Evolutionary conservation across 2,329 filamentous ascomycete genomes (phyloP).

Genomic region (Coniochaeta prunicola): DNA sequence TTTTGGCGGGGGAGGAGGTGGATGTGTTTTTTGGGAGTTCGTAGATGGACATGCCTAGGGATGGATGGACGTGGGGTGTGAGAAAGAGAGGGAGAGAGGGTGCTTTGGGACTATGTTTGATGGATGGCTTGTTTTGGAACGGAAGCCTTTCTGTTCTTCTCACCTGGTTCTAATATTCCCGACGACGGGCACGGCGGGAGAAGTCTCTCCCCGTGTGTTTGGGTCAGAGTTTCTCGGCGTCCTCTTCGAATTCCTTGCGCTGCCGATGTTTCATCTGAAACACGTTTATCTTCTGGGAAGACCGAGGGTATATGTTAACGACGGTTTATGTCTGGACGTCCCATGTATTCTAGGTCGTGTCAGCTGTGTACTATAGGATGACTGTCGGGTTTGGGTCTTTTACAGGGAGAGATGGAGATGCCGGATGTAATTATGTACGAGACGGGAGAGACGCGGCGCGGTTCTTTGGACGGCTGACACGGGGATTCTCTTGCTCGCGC

Average conservation of each 20-base stretch:
- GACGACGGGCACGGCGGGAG: too few relatives aligned
- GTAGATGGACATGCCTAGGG: background rate
- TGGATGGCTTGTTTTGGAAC: too few relatives aligned
- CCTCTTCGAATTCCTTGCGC: too few relatives aligned
- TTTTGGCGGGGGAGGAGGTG: conserved; percentile 46
- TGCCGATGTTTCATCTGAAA: too few relatives aligned
- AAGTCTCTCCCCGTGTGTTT: too few relatives aligned
- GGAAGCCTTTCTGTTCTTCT: too few relatives aligned
- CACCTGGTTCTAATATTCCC: too few relatives aligned
- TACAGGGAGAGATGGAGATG: background rate
- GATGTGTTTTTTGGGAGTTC: conserved; percentile 43
- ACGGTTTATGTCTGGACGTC: background rate
- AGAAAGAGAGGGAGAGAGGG: too few relatives aligned
- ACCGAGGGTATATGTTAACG: background rate
- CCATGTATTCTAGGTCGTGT: background rate
- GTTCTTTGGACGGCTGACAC: background rate
- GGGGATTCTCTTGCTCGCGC: background rate
- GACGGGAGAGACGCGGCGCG: background rate
- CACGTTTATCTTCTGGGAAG: background rate
- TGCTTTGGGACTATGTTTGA: background rate
- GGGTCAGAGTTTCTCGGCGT: too few relatives aligned
- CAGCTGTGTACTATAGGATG: background rate
- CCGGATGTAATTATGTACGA: background rate
- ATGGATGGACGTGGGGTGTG: too few relatives aligned
- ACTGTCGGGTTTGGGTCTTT: background rate